Conservation (phyloP, 495 filamentous ascomycete species). For the Lophiostoma macrostomum region DNA sequence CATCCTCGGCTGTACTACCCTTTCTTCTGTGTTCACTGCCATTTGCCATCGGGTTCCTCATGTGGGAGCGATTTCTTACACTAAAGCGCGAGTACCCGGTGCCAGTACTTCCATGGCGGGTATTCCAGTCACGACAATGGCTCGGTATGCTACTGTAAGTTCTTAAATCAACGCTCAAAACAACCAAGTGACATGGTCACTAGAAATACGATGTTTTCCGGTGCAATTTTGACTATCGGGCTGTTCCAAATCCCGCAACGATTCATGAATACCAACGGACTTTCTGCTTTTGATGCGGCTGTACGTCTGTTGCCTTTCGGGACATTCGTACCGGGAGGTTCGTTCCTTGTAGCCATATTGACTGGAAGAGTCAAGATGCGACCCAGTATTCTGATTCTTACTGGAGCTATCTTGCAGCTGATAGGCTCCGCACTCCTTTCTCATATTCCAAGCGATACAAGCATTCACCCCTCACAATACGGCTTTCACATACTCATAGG, state of each 20-base stretch:
- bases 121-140: slow-evolving; percentile 5
- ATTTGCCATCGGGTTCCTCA: slow-evolving; percentile 13
- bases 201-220: slow-evolving; percentile 7
- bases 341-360: neutral
- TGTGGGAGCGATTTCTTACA: slow-evolving; percentile 9
- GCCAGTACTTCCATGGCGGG: slow-evolving; percentile 27
- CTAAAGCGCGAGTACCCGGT: neutral
- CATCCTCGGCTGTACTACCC: slow-evolving; percentile 7
- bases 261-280: slow-evolving; percentile 5
- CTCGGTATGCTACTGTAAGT: slow-evolving; percentile 11
- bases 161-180: too few relatives aligned
- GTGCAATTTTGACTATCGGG: neutral
- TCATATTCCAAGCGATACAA: neutral
- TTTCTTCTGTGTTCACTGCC: slow-evolving; percentile 1
- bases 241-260: slow-evolving; percentile 19
- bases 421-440: neutral
- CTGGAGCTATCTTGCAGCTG: slow-evolving; percentile 3
- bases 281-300: slow-evolving; percentile 2
- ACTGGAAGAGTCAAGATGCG: slow-evolving; percentile 1
- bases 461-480: slow-evolving; percentile 1
- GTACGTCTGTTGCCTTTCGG: slow-evolving; percentile 8
- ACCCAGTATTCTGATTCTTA: neutral
- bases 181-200: too few relatives aligned
- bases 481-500: slow-evolving; percentile 13
- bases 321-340: neutral